These are phyloP conservation scores for Pythium pyrilobum DNA, from an alignment of 352 stramenopile species.

Conservation along the genomic window DNA sequence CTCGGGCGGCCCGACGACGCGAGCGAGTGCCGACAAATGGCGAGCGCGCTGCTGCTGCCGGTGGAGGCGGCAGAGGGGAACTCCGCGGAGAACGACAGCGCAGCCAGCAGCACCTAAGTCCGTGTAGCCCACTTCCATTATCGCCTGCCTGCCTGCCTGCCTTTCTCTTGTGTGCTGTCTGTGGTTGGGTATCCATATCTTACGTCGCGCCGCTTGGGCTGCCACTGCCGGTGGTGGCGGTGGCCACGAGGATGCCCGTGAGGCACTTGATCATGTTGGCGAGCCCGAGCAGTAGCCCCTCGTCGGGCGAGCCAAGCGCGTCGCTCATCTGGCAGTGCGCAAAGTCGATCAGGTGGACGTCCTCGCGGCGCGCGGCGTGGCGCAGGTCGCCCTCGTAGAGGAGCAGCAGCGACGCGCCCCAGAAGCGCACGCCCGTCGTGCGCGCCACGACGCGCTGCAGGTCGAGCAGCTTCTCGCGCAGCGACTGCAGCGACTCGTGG, in stretches of 20 bases:
- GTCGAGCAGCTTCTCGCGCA: slow-evolving; percentile 38
- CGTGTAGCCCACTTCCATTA: too few species aligned
- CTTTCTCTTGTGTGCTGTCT: too few species aligned
- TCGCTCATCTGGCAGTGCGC: slow-evolving; percentile 70
- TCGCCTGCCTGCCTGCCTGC: too few species aligned
- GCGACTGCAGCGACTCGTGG: slow-evolving; percentile 31
- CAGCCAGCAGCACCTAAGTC: too few species aligned
- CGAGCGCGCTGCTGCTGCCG: slow-evolving; percentile 27
- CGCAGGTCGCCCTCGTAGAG: slow-evolving; percentile 68
- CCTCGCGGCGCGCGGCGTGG: slow-evolving; percentile 17
- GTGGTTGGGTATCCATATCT: background rate
- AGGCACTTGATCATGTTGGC: slow-evolving; percentile 52
- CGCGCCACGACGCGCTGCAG: slow-evolving; percentile 35
- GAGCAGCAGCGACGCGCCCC: slow-evolving; percentile 64
- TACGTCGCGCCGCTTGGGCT: background rate
- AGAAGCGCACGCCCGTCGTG: slow-evolving; percentile 65
- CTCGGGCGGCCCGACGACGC: slow-evolving; percentile 67
- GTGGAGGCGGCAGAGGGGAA: too few species aligned
- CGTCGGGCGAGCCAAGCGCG: slow-evolving; percentile 40
- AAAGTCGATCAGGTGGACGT: slow-evolving; percentile 77
- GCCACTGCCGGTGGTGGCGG: too few species aligned
- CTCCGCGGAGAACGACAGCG: too few species aligned
- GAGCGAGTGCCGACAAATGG: slow-evolving; percentile 57
- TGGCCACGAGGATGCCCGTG: slow-evolving; percentile 22
- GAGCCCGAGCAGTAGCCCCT: slow-evolving; percentile 62